These are phyloP conservation scores for Exophiala oligosperma DNA, from an alignment of 2,329 filamentous ascomycete species.

Conservation along the genomic window DNA sequence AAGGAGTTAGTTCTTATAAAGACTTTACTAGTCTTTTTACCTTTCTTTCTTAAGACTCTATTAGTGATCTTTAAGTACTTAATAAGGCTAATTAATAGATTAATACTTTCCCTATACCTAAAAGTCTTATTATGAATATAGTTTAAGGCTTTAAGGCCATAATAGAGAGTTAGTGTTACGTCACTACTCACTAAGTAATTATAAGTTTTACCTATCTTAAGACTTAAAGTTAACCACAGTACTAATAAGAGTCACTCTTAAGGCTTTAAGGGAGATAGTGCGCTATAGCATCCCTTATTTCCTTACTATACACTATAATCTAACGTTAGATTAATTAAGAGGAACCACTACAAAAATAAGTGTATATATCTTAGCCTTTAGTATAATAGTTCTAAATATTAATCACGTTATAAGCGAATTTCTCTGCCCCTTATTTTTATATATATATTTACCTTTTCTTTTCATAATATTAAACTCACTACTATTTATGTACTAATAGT, in stretches of 20 bases:
- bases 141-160: conserved; percentile 57
- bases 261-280: conserved; percentile 35
- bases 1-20: conserved; percentile 60
- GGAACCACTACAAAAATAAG: neutral
- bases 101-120: conserved; percentile 41
- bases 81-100: conserved; percentile 47
- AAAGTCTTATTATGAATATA: conserved; percentile 49
- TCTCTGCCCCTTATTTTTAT: neutral
- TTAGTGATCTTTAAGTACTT: conserved; percentile 47
- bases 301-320: conserved; percentile 47
- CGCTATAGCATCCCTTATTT: conserved; percentile 57
- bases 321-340: neutral
- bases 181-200: conserved; percentile 39
- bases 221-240: too few relatives aligned
- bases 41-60: conserved; percentile 46
- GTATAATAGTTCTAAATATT: too few relatives aligned
- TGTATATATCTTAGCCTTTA: neutral
- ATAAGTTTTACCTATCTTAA: conserved; percentile 24
- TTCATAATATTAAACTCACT: neutral
- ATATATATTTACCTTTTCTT: neutral
- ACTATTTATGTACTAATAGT: too few relatives aligned
- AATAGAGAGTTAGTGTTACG: conserved; percentile 55
- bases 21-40: conserved; percentile 56
- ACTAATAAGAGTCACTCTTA: too few relatives aligned
- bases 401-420: neutral